Conservation (phyloP, 805 yeast genomes). For the Grigorovia transvaalensis region DNA sequence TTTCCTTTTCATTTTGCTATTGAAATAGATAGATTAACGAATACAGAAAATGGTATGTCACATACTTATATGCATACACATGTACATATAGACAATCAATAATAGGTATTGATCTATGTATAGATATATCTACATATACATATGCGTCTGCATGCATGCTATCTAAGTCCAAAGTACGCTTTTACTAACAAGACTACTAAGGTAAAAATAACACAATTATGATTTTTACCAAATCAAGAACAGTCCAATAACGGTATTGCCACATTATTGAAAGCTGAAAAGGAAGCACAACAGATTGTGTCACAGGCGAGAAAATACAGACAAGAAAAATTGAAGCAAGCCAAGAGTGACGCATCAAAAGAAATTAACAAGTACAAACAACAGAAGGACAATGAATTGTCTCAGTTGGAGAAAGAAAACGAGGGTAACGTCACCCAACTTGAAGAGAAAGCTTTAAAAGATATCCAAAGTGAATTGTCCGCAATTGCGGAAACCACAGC, state of each 20-base stretch:
- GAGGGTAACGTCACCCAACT: slow-evolving; percentile 40
- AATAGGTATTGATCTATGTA: too few species aligned
- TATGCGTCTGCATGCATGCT: too few species aligned
- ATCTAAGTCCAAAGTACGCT: too few species aligned
- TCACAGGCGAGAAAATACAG: slow-evolving; percentile 80
- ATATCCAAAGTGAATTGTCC: slow-evolving; percentile 60
- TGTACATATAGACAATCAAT: too few species aligned
- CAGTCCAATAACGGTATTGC: slow-evolving; percentile 27
- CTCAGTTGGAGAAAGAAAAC: slow-evolving; percentile 59
- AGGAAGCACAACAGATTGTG: slow-evolving; percentile 93
- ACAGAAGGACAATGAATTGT: slow-evolving; percentile 74
- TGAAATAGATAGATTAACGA: too few species aligned
- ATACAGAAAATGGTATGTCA: too few species aligned
- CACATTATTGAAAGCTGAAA: slow-evolving; percentile 60
- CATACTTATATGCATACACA: too few species aligned
- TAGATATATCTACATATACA: too few species aligned
- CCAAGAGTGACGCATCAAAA: slow-evolving; percentile 82
- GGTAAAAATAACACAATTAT: too few species aligned
- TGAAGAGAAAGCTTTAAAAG: slow-evolving; percentile 66
- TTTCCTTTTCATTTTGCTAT: too few species aligned
- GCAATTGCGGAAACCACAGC: slow-evolving; percentile 56
- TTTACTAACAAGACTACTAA: too few species aligned
- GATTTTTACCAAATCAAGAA: background rate
- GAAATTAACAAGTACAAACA: slow-evolving; percentile 82
- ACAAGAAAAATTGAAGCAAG: slow-evolving; percentile 77